Conservation (phyloP, 2,329 filamentous ascomycete genomes). For the Orbilia oligospora region DNA sequence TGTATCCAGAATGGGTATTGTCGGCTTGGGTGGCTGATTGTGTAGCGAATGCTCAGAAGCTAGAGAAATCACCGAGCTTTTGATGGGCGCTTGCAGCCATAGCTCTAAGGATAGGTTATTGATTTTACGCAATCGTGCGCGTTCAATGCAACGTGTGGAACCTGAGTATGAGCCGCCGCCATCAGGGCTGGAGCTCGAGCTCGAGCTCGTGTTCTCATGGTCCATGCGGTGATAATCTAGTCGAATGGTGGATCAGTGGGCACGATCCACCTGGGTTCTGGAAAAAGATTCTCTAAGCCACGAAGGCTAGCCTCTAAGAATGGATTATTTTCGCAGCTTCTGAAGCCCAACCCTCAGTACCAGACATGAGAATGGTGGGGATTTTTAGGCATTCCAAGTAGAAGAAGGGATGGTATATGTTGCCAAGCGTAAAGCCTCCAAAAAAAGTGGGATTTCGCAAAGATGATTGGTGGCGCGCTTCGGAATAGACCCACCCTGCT, state of each 20-base stretch:
- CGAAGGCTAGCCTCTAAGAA: not conserved
- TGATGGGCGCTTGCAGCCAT: not conserved
- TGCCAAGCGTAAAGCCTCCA: conserved; percentile 44
- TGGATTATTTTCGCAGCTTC: not conserved
- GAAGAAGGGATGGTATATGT: not conserved
- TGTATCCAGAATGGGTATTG: conserved; percentile 3
- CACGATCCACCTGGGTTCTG: conserved; percentile 8
- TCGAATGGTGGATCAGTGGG: not conserved
- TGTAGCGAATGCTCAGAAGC: conserved; percentile 15
- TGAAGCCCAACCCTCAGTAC: not conserved
- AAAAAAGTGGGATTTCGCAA: not conserved
- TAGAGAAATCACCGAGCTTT: not conserved
- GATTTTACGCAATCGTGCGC: not conserved
- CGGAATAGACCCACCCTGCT: conserved; percentile 46
- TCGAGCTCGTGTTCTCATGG: conserved; percentile 9
- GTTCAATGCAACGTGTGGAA: not conserved
- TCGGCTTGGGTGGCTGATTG: conserved; percentile 21
- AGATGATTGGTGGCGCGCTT: conserved; percentile 49
- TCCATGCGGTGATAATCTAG: not conserved
- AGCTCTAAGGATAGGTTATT: not conserved
- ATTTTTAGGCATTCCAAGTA: conserved; percentile 7
- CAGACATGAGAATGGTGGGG: not conserved
- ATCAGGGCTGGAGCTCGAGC: not conserved
- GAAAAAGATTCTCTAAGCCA: conserved; percentile 25
- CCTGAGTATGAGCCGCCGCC: conserved; percentile 1